Conservation (phyloP, 208 protist genomes). For the Wallacemonas sp. region DNA sequence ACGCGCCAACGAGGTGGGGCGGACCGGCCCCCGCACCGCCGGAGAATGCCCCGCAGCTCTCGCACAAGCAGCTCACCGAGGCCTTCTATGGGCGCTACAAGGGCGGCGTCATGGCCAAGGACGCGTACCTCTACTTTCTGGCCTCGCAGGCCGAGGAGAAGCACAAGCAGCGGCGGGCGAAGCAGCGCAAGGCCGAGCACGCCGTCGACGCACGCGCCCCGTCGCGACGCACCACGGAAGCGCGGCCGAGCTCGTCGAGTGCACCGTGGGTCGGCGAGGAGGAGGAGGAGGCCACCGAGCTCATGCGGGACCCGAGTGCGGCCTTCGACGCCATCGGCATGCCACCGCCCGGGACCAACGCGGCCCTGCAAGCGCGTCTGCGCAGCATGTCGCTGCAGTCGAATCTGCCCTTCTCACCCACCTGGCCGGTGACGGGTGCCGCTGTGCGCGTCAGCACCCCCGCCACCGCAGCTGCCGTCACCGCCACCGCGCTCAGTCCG, state of each 20-base stretch:
- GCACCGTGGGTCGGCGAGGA: background rate
- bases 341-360: background rate
- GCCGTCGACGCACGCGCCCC: background rate
- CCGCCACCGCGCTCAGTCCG: no score
- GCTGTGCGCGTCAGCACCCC: background rate
- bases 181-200: constrained; percentile 3
- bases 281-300: background rate
- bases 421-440: background rate
- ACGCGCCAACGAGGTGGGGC: background rate
- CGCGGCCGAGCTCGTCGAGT: background rate
- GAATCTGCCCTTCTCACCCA: background rate
- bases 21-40: background rate
- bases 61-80: constrained; percentile 67
- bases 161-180: background rate
- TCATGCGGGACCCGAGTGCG: background rate
- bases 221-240: background rate
- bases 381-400: constrained; percentile 11
- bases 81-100: constrained; percentile 62
- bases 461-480: no score
- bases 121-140: constrained; percentile 70
- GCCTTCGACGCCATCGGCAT: constrained; percentile 7
- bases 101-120: constrained; percentile 56
- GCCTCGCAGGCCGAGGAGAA: constrained; percentile 14
- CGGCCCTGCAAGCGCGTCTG: background rate
- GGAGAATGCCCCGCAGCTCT: constrained; percentile 29